These are phyloP conservation scores for Globomyces sp. DNA, from an alignment of 371 early-diverging fungal species.

Conservation along the genomic window DNA sequence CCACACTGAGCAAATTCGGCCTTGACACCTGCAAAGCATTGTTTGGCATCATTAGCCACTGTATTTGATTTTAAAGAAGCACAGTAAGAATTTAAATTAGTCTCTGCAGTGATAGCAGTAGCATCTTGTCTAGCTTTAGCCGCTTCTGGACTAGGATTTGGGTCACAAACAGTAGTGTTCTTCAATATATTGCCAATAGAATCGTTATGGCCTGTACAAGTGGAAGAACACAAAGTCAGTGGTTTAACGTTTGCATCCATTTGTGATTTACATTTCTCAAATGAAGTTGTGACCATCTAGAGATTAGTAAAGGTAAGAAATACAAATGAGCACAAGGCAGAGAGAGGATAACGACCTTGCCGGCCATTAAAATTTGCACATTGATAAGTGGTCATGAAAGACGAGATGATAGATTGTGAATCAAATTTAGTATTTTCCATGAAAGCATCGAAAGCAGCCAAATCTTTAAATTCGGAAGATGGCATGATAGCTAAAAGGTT, in stretches of 20 bases:
- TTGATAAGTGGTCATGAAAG: conserved; percentile 26
- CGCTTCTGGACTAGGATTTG: neutral
- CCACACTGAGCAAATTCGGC: conserved; percentile 20
- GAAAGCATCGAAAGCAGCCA: conserved; percentile 29
- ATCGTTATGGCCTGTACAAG: conserved; percentile 28
- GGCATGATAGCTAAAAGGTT: conserved; percentile 19
- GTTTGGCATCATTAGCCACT: neutral
- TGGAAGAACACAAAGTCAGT: conserved; percentile 30
- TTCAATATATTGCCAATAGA: conserved; percentile 28
- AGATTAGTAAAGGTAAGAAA: neutral
- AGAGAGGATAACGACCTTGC: conserved; percentile 20
- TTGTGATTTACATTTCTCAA: conserved; percentile 17
- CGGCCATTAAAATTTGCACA: conserved; percentile 27
- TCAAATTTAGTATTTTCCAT: conserved; percentile 13
- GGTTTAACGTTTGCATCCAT: conserved; percentile 14
- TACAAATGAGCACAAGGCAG: conserved; percentile 31
- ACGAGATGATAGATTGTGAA: neutral
- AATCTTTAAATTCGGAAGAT: conserved; percentile 23
- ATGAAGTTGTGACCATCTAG: conserved; percentile 11
- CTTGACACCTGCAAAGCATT: conserved; percentile 11
- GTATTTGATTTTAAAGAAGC: conserved; percentile 18
- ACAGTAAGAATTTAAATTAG: conserved; percentile 21
- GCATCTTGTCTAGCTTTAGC: conserved; percentile 15
- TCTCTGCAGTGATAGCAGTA: neutral
- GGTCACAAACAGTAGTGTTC: conserved; percentile 28